A percentile compares a stretch with the other conserved stretches of the same genome.
Conservation (phyloP, 345 rosid species). For the Populus nigra region DNA sequence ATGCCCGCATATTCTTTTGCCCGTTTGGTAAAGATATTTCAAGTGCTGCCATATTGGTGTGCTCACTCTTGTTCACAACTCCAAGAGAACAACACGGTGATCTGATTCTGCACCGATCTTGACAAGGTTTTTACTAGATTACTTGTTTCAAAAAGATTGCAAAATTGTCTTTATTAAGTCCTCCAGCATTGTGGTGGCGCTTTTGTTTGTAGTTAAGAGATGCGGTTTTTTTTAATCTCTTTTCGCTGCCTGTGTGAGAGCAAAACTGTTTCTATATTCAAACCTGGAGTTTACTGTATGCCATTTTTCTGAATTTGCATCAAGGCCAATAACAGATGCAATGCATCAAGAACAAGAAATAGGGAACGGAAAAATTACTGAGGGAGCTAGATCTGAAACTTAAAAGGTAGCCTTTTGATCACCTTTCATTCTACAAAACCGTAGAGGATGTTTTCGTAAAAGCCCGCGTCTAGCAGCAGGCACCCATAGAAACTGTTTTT, state of each 20-base stretch:
- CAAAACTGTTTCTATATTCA: neutral
- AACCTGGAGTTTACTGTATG: too few species aligned
- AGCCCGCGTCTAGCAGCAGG: too few species aligned
- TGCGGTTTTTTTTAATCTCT: neutral
- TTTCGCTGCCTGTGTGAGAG: neutral
- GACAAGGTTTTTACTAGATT: neutral
- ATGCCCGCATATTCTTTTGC: constrained; percentile 5
- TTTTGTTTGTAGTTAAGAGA: neutral
- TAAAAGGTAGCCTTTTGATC: neutral
- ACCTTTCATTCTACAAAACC: neutral
- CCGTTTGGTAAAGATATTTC: neutral
- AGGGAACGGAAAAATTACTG: neutral
- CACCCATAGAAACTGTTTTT: too few species aligned
- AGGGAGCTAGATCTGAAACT: neutral
- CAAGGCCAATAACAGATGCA: too few species aligned
- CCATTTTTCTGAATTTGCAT: too few species aligned
- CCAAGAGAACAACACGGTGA: neutral
- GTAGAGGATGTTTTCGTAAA: too few species aligned
- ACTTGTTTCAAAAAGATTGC: neutral
- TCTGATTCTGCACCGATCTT: neutral
- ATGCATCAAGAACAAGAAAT: neutral
- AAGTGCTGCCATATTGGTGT: constrained; percentile 1
- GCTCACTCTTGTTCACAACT: neutral
- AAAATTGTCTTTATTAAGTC: neutral
- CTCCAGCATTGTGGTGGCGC: neutral